Conservation (phyloP, 2,329 filamentous ascomycete species). For the Coniochaeta prunicola region DNA sequence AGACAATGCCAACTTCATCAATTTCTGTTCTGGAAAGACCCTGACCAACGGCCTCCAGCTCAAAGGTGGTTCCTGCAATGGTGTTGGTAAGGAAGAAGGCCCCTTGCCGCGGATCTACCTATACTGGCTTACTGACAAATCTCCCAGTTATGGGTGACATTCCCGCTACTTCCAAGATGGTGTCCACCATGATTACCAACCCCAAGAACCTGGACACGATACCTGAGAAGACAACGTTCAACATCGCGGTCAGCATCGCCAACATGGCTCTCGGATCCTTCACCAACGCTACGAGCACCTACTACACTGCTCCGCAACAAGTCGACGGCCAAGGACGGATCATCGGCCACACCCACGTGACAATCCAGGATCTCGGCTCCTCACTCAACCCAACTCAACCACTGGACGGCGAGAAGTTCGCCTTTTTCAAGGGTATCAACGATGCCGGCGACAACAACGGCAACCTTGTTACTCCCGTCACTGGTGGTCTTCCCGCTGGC, state of each 20-base stretch:
- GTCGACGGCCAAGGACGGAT: constrained; percentile 40
- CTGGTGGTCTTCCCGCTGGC: constrained; percentile 51
- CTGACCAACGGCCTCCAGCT: constrained; percentile 57
- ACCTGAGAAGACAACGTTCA: constrained; percentile 39
- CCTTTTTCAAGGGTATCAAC: constrained; percentile 63
- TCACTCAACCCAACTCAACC: constrained; percentile 41
- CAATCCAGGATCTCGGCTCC: constrained; percentile 47
- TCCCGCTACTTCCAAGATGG: constrained; percentile 46
- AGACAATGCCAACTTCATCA: constrained; percentile 56
- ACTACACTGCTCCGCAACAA: constrained; percentile 54
- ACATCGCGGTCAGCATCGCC: constrained; percentile 42
- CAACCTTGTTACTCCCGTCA: constrained; percentile 43
- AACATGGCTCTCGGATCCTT: constrained; percentile 53
- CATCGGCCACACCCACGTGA: constrained; percentile 56
- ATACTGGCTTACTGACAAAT: constrained; percentile 11
- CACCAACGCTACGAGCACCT: constrained; percentile 52
- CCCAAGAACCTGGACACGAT: constrained; percentile 45
- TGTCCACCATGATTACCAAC: constrained; percentile 46
- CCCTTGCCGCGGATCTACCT: background rate
- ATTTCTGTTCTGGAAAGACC: constrained; percentile 49
- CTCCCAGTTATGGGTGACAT: constrained; percentile 51
- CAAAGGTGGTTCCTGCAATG: constrained; percentile 55
- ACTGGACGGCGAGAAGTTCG: constrained; percentile 45
- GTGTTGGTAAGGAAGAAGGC: constrained; percentile 52
- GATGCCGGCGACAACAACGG: constrained; percentile 50